phyloP scores from a whole-genome alignment of 202 grass and related monocot genomes.

The Setaria italica region DNA sequence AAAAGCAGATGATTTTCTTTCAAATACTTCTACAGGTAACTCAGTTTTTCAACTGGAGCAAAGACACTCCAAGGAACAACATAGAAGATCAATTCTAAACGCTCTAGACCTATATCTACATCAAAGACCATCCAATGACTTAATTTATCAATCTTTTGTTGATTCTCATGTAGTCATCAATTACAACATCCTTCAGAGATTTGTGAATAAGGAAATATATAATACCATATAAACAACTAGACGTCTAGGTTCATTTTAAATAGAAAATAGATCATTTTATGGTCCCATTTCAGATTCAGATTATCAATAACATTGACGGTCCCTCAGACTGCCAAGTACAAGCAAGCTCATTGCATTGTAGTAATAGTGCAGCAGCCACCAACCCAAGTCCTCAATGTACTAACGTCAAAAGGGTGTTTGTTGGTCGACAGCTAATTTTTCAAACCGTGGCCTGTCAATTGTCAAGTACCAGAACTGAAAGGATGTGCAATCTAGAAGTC shows the following conservation, averaged over 20 bases:
- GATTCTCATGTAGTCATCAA: background rate
- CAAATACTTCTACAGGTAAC: background rate
- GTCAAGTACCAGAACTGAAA: background rate
- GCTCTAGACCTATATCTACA: background rate
- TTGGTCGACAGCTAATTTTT: background rate
- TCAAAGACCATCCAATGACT: background rate
- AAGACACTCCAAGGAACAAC: background rate
- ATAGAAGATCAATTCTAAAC: background rate
- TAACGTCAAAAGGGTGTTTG: background rate
- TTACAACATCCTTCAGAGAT: background rate
- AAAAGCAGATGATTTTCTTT: background rate
- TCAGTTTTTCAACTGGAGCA: background rate
- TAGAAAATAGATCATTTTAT: background rate
- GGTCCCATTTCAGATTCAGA: background rate
- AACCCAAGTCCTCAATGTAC: background rate
- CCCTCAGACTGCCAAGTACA: background rate
- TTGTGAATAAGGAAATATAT: constrained; percentile 1
- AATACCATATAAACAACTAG: background rate
- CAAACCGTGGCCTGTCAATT: background rate
- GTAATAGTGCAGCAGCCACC: background rate
- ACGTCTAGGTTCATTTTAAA: background rate
- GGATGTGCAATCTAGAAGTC: background rate
- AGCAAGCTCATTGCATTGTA: constrained; percentile 3
- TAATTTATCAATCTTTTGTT: background rate
- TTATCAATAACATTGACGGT: background rate